A percentile compares a stretch with the other conserved stretches of the same genome.
Evolutionary conservation across 768 basidiomycete species (phyloP).

Genomic region (Lactifluus hygrophoroides): DNA sequence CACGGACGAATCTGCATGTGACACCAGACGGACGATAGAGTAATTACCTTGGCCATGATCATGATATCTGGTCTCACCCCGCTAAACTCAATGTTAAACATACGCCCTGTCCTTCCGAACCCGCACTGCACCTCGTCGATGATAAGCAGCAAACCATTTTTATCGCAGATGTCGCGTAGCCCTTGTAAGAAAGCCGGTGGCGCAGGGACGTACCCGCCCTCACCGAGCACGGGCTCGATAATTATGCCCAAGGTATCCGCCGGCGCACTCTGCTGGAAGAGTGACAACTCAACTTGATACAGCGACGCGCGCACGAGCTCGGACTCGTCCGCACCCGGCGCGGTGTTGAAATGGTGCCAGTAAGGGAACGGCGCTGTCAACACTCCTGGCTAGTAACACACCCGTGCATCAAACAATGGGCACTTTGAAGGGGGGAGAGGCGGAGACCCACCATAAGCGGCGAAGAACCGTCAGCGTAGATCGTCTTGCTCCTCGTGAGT

Average conservation of each 20-base stretch:
- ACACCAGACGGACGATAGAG: neutral
- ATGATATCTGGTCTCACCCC: conserved; percentile 84
- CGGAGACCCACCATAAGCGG: conserved; percentile 67
- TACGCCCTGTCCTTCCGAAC: conserved; percentile 78
- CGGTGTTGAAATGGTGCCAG: conserved; percentile 76
- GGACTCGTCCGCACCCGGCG: conserved; percentile 44
- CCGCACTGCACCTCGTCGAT: conserved; percentile 87
- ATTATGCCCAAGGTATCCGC: conserved; percentile 89
- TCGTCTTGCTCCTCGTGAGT: conserved; percentile 88
- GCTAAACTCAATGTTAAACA: conserved; percentile 77
- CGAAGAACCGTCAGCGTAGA: conserved; percentile 70
- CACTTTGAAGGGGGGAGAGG: neutral
- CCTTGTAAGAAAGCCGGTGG: conserved; percentile 73
- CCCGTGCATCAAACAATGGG: neutral
- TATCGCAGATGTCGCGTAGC: conserved; percentile 76
- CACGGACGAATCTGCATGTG: neutral
- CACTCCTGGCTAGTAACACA: conserved; percentile 58
- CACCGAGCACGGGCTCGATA: conserved; percentile 88
- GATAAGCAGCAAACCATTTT: conserved; percentile 77
- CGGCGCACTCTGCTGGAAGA: conserved; percentile 74
- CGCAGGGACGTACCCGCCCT: conserved; percentile 92
- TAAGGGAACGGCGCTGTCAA: conserved; percentile 81
- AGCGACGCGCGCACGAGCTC: conserved; percentile 56
- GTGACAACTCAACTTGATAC: conserved; percentile 73
- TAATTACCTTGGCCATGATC: conserved; percentile 74